Percentiles rank a stretch among this genome's conserved stretches.
These are phyloP conservation scores for Cytospora piceicola DNA, from an alignment of 2,329 filamentous ascomycete genomes.

Conservation along the genomic window DNA sequence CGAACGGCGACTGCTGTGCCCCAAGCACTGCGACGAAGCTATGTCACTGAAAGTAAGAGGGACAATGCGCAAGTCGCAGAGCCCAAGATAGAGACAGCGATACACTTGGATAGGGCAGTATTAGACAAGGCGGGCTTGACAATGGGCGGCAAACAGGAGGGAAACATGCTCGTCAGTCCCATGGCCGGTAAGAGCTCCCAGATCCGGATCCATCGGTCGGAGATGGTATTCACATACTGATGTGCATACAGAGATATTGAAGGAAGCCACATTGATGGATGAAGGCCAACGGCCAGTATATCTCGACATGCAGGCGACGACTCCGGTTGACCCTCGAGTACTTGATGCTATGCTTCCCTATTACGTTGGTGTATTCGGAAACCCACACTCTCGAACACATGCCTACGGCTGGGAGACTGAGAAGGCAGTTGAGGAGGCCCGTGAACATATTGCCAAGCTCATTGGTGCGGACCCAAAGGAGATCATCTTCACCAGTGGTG, in stretches of 20 bases:
- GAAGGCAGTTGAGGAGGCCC: conserved; percentile 85
- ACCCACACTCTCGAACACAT: conserved; percentile 95
- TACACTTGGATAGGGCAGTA: conserved; percentile 83
- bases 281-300: conserved; percentile 94
- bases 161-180: conserved; percentile 77
- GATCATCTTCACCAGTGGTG: conserved; percentile 97
- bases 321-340: conserved; percentile 90
- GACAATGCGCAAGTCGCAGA: conserved; percentile 83
- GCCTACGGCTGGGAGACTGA: conserved; percentile 99
- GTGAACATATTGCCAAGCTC: conserved; percentile 79
- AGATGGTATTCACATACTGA: conserved; percentile 17
- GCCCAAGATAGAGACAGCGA: conserved; percentile 79
- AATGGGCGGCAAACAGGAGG: conserved; percentile 53
- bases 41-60: conserved; percentile 83
- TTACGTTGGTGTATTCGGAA: conserved; percentile 91
- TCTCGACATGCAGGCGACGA: conserved; percentile 97
- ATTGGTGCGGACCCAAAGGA: conserved; percentile 97
- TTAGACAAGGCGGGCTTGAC: conserved; percentile 69
- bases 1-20: conserved; percentile 40
- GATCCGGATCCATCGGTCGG: background rate
- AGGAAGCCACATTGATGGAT: conserved; percentile 91
- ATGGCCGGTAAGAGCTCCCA: conserved; percentile 59
- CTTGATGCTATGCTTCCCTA: conserved; percentile 96
- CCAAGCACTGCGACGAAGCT: conserved; percentile 56
- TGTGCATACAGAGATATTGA: conserved; percentile 68